phyloP scores from a whole-genome alignment of 2,329 filamentous ascomycete species.

The Cytospora leucostoma region DNA sequence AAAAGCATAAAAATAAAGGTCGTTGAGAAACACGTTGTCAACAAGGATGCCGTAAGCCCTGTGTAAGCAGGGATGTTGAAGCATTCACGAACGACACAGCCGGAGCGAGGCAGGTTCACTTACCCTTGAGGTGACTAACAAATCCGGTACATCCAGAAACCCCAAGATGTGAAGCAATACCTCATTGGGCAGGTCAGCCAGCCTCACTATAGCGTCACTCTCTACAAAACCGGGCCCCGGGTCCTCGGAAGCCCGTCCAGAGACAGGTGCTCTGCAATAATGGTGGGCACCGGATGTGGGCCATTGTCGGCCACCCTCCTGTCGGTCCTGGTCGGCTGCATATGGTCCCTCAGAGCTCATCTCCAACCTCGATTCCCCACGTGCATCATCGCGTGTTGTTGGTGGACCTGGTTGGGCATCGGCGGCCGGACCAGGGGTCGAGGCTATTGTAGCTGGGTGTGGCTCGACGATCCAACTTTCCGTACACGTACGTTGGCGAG shows the following conservation, averaged over 20 bases:
- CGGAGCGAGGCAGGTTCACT: slow-evolving; percentile 21
- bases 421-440: slow-evolving; percentile 16
- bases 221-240: not conserved
- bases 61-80: not conserved
- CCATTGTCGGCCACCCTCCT: slow-evolving; percentile 4
- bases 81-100: not conserved
- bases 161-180: slow-evolving; percentile 57
- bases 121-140: slow-evolving; percentile 59
- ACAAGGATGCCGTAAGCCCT: not conserved
- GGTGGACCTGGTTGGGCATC: slow-evolving; percentile 31
- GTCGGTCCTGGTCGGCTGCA: slow-evolving; percentile 6
- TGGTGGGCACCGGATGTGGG: slow-evolving; percentile 6
- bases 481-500: not conserved
- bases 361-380: not conserved
- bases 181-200: slow-evolving; percentile 55
- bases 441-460: not conserved
- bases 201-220: slow-evolving; percentile 26
- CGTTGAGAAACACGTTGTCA: not conserved
- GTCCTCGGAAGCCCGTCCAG: not conserved
- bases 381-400: slow-evolving; percentile 25
- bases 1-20: not conserved
- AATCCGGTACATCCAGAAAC: slow-evolving; percentile 58
- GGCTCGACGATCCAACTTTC: not conserved
- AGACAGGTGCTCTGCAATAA: not conserved
- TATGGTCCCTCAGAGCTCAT: not conserved